phyloP scores from a whole-genome alignment of 1,284 basidiomycete species.

The Vanrija sp. region DNA sequence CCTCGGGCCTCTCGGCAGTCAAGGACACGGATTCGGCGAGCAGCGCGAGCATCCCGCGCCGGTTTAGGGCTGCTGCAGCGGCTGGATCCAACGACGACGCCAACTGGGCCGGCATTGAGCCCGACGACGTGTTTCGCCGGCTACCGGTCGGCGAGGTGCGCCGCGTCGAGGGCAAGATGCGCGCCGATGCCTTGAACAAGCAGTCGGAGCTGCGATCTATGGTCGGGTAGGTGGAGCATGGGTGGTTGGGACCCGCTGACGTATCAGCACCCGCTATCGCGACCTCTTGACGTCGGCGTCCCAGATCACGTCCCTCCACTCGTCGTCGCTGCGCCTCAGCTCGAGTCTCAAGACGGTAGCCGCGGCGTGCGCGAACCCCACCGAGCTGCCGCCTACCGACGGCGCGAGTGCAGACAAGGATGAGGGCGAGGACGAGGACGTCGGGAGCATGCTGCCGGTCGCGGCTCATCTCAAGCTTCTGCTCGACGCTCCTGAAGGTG shows the following conservation, averaged over 20 bases:
- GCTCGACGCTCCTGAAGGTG: constrained; percentile 74
- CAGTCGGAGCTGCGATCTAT: constrained; percentile 86
- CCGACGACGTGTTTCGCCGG: constrained; percentile 74
- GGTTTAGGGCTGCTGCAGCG: too few relatives aligned
- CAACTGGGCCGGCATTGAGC: constrained; percentile 55
- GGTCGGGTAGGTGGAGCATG: constrained; percentile 73
- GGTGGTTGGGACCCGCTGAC: background rate
- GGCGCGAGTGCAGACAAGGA: constrained; percentile 11
- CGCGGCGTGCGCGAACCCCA: constrained; percentile 33
- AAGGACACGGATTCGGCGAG: too few relatives aligned
- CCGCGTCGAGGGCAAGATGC: constrained; percentile 64
- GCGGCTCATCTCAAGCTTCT: constrained; percentile 83
- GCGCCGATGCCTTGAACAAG: constrained; percentile 80
- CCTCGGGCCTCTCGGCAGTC: too few relatives aligned
- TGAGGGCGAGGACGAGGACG: constrained; percentile 30
- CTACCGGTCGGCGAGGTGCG: constrained; percentile 71
- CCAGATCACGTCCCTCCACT: constrained; percentile 64
- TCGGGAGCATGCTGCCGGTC: constrained; percentile 66
- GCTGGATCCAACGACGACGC: constrained; percentile 2
- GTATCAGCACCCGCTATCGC: constrained; percentile 79
- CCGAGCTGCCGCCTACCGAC: constrained; percentile 21
- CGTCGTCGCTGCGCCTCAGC: constrained; percentile 52
- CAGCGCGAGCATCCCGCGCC: too few relatives aligned
- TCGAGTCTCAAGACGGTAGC: constrained; percentile 41
- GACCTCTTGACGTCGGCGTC: constrained; percentile 86